Conservation (phyloP, 352 stramenopile species). For the Saprolegnia parasitica region DNA sequence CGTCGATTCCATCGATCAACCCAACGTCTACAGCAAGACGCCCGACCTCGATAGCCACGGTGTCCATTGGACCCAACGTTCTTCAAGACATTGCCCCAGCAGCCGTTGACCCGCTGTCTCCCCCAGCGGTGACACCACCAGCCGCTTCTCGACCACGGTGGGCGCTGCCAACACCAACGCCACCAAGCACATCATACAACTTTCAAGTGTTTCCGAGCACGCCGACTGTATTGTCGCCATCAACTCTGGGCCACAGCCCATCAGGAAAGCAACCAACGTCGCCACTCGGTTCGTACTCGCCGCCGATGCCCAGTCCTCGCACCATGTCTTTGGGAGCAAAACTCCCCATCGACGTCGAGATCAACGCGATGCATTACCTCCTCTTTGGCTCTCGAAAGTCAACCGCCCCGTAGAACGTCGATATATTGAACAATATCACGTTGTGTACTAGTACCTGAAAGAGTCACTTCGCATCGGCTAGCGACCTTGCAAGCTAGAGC, state of each 20-base stretch:
- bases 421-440: background rate
- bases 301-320: background rate
- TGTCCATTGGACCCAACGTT: too few species aligned
- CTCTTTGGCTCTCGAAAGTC: conserved; percentile 11
- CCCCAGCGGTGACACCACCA: too few species aligned
- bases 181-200: too few species aligned
- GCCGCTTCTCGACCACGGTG: too few species aligned
- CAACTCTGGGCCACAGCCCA: background rate
- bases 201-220: background rate
- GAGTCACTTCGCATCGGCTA: background rate
- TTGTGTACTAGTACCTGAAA: background rate
- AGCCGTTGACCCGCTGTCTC: too few species aligned
- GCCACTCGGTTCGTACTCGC: background rate
- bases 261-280: background rate
- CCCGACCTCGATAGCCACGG: too few species aligned
- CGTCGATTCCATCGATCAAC: too few species aligned
- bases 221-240: background rate
- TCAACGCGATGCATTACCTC: conserved; percentile 23
- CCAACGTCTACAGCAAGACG: too few species aligned
- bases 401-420: background rate
- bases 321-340: background rate
- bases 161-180: too few species aligned
- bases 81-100: too few species aligned
- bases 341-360: conserved; percentile 7
- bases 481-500: background rate